A percentile compares a stretch with the other conserved stretches of the same genome.
Conservation (phyloP, 768 basidiomycete genomes). For the Russula sp. region DNA sequence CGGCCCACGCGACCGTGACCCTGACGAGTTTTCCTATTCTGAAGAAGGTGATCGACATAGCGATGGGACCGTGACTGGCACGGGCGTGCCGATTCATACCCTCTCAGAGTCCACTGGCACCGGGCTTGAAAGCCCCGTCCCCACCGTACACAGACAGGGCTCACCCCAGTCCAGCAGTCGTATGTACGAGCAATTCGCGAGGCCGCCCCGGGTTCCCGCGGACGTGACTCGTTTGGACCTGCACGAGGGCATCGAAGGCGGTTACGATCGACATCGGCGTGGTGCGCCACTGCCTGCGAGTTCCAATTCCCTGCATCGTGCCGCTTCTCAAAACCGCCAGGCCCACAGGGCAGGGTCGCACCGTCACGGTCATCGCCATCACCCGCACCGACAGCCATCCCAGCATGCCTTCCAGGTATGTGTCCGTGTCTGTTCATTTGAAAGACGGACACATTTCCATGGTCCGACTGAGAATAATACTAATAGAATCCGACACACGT, state of each 20-base stretch:
- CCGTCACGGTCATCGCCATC: neutral
- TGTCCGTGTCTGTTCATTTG: neutral
- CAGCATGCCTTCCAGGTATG: slow-evolving; percentile 16
- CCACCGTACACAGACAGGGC: slow-evolving; percentile 26
- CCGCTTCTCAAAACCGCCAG: neutral
- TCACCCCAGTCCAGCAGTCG: slow-evolving; percentile 9
- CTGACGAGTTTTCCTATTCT: slow-evolving; percentile 21
- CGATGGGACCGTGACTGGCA: neutral
- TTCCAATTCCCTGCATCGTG: neutral
- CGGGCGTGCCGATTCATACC: slow-evolving; percentile 7
- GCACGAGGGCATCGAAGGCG: slow-evolving; percentile 16
- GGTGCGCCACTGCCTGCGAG: neutral
- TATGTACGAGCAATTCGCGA: slow-evolving; percentile 27
- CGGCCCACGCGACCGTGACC: slow-evolving; percentile 8
- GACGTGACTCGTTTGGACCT: slow-evolving; percentile 24
- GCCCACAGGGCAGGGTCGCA: neutral
- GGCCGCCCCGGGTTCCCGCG: neutral
- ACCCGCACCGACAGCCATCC: slow-evolving; percentile 13
- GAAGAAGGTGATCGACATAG: slow-evolving; percentile 20
- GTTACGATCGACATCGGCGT: slow-evolving; percentile 16
- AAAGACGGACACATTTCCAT: slow-evolving; percentile 1
- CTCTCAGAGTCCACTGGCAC: slow-evolving; percentile 24
- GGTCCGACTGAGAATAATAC: slow-evolving; percentile 3
- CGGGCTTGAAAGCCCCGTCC: slow-evolving; percentile 22
- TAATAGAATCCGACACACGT: slow-evolving; percentile 13